phyloP scores from a whole-genome alignment of 441 rosid genomes.

The Pelargonium fulgidum region DNA sequence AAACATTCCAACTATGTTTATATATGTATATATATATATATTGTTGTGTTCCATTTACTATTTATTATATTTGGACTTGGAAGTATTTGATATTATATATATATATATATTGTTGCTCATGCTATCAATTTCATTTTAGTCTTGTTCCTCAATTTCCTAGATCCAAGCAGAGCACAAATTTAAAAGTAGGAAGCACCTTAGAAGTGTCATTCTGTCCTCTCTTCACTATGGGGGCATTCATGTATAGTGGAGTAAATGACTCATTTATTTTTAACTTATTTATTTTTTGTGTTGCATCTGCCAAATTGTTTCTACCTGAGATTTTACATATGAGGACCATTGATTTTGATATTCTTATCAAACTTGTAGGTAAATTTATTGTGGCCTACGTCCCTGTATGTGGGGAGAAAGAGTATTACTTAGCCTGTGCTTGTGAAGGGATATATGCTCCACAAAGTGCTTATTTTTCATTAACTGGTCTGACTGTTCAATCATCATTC shows the following conservation, averaged over 20 bases:
- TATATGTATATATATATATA: background rate
- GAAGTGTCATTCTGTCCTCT: background rate
- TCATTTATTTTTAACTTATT: background rate
- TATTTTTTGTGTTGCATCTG: background rate
- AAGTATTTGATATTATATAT: background rate
- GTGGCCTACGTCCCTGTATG: constrained; percentile 69
- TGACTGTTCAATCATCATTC: constrained; percentile 89
- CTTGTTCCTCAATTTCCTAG: background rate
- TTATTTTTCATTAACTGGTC: constrained; percentile 78
- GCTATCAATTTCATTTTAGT: background rate
- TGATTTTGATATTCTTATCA: constrained; percentile 17
- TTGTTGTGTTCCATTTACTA: too few relatives aligned
- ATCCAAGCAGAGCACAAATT: background rate
- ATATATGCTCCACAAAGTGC: constrained; percentile 92
- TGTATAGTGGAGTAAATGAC: background rate
- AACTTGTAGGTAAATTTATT: constrained; percentile 66
- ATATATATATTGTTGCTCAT: too few relatives aligned
- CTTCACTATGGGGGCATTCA: background rate
- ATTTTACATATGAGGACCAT: background rate
- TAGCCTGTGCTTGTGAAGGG: constrained; percentile 82
- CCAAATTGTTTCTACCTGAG: background rate
- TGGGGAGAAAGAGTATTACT: constrained; percentile 82
- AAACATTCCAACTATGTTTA: background rate
- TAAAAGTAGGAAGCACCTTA: background rate
- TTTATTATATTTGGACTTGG: too few relatives aligned